phyloP scores from a whole-genome alignment of 2,329 filamentous ascomycete species.

The Sclerotinia nivalis region DNA sequence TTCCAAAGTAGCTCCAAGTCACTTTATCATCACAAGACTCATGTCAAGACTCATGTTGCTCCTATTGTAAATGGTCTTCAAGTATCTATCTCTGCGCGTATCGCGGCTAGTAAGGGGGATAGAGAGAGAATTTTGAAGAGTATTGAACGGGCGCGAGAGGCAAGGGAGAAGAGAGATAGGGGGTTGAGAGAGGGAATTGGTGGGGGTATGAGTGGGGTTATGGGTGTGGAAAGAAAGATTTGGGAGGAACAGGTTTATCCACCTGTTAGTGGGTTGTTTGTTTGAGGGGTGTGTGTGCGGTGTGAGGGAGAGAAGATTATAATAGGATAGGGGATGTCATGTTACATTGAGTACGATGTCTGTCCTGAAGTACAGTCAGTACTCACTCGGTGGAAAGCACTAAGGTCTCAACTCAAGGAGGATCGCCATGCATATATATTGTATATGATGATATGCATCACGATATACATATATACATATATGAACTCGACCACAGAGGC shows the following conservation, averaged over 20 bases:
- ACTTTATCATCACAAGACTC: not conserved
- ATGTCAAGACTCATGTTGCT: not conserved
- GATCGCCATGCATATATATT: too few relatives aligned
- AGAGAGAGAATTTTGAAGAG: conserved; percentile 10
- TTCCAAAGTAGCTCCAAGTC: not conserved
- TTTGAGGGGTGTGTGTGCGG: not conserved
- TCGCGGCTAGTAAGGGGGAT: conserved; percentile 11
- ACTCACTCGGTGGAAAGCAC: too few relatives aligned
- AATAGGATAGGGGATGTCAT: too few relatives aligned
- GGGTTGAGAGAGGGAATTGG: not conserved
- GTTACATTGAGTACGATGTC: too few relatives aligned
- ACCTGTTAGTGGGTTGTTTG: not conserved
- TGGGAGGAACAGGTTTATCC: conserved; percentile 19
- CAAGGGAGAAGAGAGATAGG: not conserved
- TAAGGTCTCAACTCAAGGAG: too few relatives aligned
- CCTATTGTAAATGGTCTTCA: not conserved
- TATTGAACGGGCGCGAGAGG: not conserved
- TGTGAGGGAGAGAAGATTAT: not conserved
- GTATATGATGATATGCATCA: too few relatives aligned
- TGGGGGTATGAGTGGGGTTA: too few relatives aligned
- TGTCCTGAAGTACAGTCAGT: too few relatives aligned
- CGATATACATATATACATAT: too few relatives aligned
- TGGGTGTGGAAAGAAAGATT: not conserved
- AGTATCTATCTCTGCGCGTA: not conserved
- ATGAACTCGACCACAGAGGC: too few relatives aligned